Base-by-base conservation (phyloP, 1,284 basidiomycete species). In the Ustilago esculenta region DNA sequence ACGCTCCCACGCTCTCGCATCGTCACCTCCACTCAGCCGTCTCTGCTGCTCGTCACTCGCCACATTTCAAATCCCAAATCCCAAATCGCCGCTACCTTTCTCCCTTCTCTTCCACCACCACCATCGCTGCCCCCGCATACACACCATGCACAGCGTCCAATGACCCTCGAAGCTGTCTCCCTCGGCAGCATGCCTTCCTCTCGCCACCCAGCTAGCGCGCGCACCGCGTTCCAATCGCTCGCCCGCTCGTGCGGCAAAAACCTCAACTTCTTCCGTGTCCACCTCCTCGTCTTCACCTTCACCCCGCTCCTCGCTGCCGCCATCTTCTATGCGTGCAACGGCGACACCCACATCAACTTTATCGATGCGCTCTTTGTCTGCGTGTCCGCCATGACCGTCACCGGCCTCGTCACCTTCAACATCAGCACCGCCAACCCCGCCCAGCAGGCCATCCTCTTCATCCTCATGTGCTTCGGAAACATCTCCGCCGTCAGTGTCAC, bases 371-470 rank as follows among this genome's bases (percentile, higher is more conserved):
- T 92, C 37, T 93, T 88, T 84, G 86, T 87, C 74, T 90, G 87
- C 61, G 86, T 91, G 76, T 90, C 88, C 80, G 88, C 90, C 9
- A 88, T 92, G 84, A 88, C 88, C 4, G 89, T 92, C 56, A 91
- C 90, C 72, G 91, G 92, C 12, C 84, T 93, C 23, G 85, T 86
- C 36, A 88, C 90, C 5, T 84, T 91, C 69, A 88, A 92, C 80
- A 82, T 92, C 73, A 91, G 89, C 76, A 84, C 84, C 39, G 83
- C 91, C 73, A 92, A 90, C 1, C 83, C 83, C 41, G 90, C 88
- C 84, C 91, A 93, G 78, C 92, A 93, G 84, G 84, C 84, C 15
- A 84, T 93, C 20, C 76, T 92, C 20, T 81, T 79, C 58, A 52
- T 82, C 52, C 67, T 81, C 35, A 81, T 82, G 75, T 70, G 71